Evolutionary conservation across 2,329 filamentous ascomycete species (phyloP).

Genomic region (Podosphaera leucotricha): DNA sequence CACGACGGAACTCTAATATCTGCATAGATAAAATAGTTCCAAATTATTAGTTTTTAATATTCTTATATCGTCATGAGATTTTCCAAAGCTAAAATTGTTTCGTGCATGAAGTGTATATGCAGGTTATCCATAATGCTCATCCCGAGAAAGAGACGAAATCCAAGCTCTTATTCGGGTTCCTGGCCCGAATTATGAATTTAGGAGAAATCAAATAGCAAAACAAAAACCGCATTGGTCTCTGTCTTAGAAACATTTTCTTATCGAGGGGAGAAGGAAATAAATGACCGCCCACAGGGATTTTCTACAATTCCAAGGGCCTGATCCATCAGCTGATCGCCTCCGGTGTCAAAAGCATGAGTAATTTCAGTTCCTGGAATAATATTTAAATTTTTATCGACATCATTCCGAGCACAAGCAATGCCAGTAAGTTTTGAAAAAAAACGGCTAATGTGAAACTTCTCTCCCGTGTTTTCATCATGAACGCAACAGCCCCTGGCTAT

Average conservation of each 20-base stretch:
- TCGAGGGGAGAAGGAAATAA: background rate
- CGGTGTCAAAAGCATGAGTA: background rate
- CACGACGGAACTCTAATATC: background rate
- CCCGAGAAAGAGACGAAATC: background rate
- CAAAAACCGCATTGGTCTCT: background rate
- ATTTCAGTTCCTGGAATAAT: background rate
- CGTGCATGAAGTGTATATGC: background rate
- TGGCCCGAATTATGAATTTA: background rate
- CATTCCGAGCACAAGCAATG: background rate
- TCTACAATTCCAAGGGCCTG: constrained; percentile 1
- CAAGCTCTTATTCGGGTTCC: background rate
- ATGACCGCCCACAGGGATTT: background rate
- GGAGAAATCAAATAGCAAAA: background rate
- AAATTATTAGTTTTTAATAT: background rate
- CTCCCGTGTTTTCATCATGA: background rate
- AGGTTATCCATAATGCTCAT: background rate
- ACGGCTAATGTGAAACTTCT: background rate
- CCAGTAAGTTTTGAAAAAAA: background rate
- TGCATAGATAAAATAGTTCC: background rate
- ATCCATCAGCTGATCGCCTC: background rate
- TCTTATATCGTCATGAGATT: background rate
- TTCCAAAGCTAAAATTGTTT: background rate
- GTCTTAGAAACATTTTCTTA: background rate
- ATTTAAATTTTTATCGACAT: background rate
- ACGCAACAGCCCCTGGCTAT: background rate